These are phyloP conservation scores for Claviceps pusilla DNA, from an alignment of 2,329 filamentous ascomycete species.

Conservation along the genomic window DNA sequence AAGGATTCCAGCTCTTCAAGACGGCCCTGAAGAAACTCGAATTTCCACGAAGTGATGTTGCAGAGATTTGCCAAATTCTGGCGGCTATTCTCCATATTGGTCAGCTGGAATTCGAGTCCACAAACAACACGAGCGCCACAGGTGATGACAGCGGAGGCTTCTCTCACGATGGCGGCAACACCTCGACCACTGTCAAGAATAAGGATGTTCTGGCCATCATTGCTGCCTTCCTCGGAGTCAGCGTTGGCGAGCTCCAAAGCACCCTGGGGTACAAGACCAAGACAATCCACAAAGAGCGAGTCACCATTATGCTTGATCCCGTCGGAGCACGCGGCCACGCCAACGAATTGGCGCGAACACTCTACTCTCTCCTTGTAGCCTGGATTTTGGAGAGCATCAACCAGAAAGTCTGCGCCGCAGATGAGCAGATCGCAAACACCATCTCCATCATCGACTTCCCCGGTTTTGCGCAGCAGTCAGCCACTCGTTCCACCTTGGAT, in stretches of 20 bases:
- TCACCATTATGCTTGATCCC: slow-evolving; percentile 96
- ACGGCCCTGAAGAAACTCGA: slow-evolving; percentile 86
- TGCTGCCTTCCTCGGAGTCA: slow-evolving; percentile 86
- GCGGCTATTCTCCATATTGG: slow-evolving; percentile 94
- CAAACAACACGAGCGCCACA: slow-evolving; percentile 60
- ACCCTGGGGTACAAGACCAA: slow-evolving; percentile 93
- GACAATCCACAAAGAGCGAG: slow-evolving; percentile 86
- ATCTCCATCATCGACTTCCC: slow-evolving; percentile 94
- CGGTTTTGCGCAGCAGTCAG: slow-evolving; percentile 72
- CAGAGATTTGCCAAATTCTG: slow-evolving; percentile 89
- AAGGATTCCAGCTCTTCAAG: slow-evolving; percentile 96
- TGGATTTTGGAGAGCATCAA: slow-evolving; percentile 91
- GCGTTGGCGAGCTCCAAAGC: slow-evolving; percentile 64
- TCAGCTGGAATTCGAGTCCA: slow-evolving; percentile 82
- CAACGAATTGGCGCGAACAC: slow-evolving; percentile 79
- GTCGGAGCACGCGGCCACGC: slow-evolving; percentile 80
- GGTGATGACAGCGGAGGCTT: slow-evolving; percentile 92
- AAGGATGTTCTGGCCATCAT: slow-evolving; percentile 76
- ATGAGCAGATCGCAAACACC: slow-evolving; percentile 84
- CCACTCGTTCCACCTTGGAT: slow-evolving; percentile 74
- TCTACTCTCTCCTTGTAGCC: slow-evolving; percentile 87
- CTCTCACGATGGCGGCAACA: slow-evolving; percentile 84
- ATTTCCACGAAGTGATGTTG: slow-evolving; percentile 84
- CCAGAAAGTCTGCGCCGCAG: slow-evolving; percentile 69
- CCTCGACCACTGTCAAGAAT: slow-evolving; percentile 77